Evolutionary conservation across 1,284 basidiomycete genomes (phyloP).

Genomic region (Pterulicium gracile): DNA sequence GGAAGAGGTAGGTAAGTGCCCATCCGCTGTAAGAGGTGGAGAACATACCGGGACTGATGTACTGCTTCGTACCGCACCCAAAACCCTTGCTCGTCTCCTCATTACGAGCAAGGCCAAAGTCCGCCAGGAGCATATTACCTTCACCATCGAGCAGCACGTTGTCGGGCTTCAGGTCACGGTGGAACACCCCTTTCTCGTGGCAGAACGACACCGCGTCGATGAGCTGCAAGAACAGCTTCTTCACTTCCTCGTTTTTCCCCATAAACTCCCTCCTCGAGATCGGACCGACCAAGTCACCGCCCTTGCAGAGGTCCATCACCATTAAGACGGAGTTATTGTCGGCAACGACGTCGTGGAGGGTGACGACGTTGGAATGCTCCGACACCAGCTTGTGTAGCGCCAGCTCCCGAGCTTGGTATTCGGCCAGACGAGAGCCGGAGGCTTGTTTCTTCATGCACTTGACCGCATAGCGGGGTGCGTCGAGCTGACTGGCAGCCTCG

Average conservation of each 20-base stretch:
- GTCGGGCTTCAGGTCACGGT: slow-evolving; percentile 60
- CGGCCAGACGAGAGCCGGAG: slow-evolving; percentile 5
- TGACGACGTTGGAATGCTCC: slow-evolving; percentile 47
- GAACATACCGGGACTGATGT: slow-evolving; percentile 53
- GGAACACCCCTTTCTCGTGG: slow-evolving; percentile 1
- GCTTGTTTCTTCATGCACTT: slow-evolving; percentile 9
- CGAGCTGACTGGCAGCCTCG: neutral
- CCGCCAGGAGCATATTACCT: slow-evolving; percentile 55
- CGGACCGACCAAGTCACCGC: slow-evolving; percentile 58
- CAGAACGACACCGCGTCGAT: slow-evolving; percentile 53
- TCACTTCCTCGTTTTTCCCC: slow-evolving; percentile 47
- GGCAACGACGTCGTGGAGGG: slow-evolving; percentile 29
- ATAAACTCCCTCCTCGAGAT: slow-evolving; percentile 34
- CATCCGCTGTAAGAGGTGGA: neutral
- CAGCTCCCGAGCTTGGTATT: slow-evolving; percentile 10
- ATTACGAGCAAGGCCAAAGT: slow-evolving; percentile 68
- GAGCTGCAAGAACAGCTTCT: slow-evolving; percentile 54
- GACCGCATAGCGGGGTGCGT: slow-evolving; percentile 7
- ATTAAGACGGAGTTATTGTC: slow-evolving; percentile 17
- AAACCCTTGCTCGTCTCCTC: slow-evolving; percentile 54
- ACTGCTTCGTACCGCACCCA: slow-evolving; percentile 64
- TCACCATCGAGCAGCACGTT: slow-evolving; percentile 56
- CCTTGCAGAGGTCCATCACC: slow-evolving; percentile 35
- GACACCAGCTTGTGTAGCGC: slow-evolving; percentile 50
- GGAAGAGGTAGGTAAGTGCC: too few relatives aligned